Evolutionary conservation across 805 yeast genomes (phyloP), one percentile per base, ranked within the genome.

Genomic region (Starmerella etchellsii): DNA sequence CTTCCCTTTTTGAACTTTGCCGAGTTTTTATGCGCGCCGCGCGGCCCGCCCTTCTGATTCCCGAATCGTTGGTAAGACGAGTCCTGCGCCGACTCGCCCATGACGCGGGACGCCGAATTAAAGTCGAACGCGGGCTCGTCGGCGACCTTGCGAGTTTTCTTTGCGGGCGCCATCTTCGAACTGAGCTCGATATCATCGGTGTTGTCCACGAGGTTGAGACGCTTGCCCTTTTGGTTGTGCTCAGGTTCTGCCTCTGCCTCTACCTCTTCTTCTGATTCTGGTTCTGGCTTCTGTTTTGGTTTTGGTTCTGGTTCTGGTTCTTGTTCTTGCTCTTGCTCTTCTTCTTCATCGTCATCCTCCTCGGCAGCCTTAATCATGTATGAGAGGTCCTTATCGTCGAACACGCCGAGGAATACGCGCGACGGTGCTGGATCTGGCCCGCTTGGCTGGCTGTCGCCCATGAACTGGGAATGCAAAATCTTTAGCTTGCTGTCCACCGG

Each of bases 111-210:
- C 0, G 61, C 61, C 9, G 42, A 21, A 16, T 34, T 46, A 42
- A 56, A 59, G 37, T 59, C 62, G 29, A 52, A 54, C 7, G 54
- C 54, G 3, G 48, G 48, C 37, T 36, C 43, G 21, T 41, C 48
- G 34, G 34, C 23, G 0, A 34, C 30, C 16, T 33, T 30, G 9
- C 33, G n/a, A 8, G 39, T 18, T 31, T 39, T 27, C 24, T 34
- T 15, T 14, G 31, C 29, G 3, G 34, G 25, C 23, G 27, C 32
- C 16, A 42, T 19, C 5, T 32, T 29, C 7, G 39, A 10, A 13
- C 41, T 31, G 19, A 42, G 37, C 27, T 39, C 50, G 20, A 47
- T 31, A 10, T 50, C 47, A 14, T 50, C 54, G 18, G 34, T 15
- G 10, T 32, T 18, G 15, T 36, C 46, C 3, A 53, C 54, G 16